These are phyloP conservation scores for Pinus albicaulis DNA, from an alignment of 75 land plant genomes.

Conservation along the genomic window DNA sequence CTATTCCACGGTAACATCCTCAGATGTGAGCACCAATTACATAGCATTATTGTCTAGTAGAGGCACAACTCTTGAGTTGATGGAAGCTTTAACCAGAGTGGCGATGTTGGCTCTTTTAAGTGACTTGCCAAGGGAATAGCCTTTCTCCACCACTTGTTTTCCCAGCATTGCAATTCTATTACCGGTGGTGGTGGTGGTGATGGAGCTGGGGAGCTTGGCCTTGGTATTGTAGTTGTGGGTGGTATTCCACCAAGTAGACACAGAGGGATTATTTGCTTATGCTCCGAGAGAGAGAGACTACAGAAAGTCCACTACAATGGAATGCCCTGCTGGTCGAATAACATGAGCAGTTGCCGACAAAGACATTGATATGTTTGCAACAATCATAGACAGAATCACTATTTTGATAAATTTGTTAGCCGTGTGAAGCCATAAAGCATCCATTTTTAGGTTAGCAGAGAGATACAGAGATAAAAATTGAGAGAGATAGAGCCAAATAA, in stretches of 20 bases:
- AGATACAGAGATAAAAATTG: no score
- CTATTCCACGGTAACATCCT: no score
- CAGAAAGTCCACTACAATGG: constrained; percentile 59
- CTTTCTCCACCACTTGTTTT: background rate
- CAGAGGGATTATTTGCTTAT: constrained; percentile 17
- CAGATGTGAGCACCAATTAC: no score
- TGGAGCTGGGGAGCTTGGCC: background rate
- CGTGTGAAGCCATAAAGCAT: no score
- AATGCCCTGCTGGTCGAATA: background rate
- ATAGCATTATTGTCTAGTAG: no score
- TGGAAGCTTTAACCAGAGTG: no score
- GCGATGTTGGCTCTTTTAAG: background rate
- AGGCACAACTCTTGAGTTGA: no score
- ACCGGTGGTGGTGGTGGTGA: background rate
- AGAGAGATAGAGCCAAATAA: no score
- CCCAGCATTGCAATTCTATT: constrained; percentile 1
- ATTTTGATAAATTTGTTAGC: no score
- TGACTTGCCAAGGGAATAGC: background rate
- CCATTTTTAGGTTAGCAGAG: no score
- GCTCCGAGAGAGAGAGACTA: constrained; percentile 40
- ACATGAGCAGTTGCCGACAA: background rate
- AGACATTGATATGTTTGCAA: no score
- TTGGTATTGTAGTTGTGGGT: background rate
- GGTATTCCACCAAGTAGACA: constrained; percentile 4
- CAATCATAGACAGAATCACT: no score